A percentile compares a stretch with the other conserved stretches of the same genome.
phyloP scores from a whole-genome alignment of 345 rosid genomes.

The Euphorbia peplus region DNA sequence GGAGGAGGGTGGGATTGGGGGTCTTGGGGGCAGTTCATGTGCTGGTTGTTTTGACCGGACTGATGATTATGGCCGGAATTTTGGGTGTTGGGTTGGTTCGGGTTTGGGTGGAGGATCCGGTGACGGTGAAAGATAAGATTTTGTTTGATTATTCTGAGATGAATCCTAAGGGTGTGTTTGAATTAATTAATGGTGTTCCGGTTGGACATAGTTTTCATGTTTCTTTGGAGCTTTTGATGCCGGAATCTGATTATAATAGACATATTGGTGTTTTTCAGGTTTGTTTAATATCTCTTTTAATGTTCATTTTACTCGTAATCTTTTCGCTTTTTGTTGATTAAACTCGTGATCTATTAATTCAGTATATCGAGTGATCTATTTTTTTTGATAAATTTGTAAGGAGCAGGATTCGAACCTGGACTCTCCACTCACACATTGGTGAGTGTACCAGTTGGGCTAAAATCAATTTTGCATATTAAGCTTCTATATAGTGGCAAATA shows the following conservation, averaged over 20 bases:
- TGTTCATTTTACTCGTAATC: too few species aligned
- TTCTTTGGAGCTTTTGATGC: slow-evolving; percentile 57
- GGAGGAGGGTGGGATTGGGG: slow-evolving; percentile 50
- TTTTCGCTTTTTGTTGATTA: too few species aligned
- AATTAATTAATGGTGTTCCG: slow-evolving; percentile 41
- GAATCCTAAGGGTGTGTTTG: slow-evolving; percentile 53
- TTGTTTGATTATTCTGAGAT: slow-evolving; percentile 63
- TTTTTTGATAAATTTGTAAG: too few species aligned
- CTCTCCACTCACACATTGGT: too few species aligned
- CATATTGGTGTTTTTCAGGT: slow-evolving; percentile 76
- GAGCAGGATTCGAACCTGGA: too few species aligned
- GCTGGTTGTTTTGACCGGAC: slow-evolving; percentile 36
- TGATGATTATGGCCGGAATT: slow-evolving; percentile 43
- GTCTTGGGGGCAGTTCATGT: slow-evolving; percentile 55
- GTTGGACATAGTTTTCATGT: slow-evolving; percentile 56
- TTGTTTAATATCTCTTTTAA: background rate
- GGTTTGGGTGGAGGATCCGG: slow-evolving; percentile 63
- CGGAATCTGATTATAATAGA: slow-evolving; percentile 71
- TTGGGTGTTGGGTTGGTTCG: slow-evolving; percentile 57
- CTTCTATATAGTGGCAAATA: too few species aligned
- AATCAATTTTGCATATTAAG: too few species aligned
- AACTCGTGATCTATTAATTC: too few species aligned
- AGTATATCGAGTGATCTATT: too few species aligned
- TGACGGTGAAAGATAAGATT: slow-evolving; percentile 47
- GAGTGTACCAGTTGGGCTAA: too few species aligned